A percentile compares a stretch with the other conserved stretches of the same genome.
Conservation (phyloP, 345 rosid species). For the Dovyalis caffra region DNA sequence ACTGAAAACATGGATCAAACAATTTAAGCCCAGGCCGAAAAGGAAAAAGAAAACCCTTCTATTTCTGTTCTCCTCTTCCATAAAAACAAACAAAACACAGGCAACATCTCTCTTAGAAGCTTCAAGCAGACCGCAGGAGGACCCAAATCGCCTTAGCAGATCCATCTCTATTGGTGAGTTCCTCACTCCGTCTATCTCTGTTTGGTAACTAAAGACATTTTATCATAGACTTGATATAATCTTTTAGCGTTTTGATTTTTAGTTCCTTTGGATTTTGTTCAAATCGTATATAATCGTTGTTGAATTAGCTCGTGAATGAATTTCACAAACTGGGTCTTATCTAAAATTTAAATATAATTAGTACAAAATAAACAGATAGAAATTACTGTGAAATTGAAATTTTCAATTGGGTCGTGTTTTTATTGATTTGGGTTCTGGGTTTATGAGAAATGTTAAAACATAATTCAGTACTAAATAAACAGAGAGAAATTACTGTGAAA, state of each 20-base stretch:
- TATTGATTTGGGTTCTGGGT: background rate
- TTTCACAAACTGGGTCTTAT: background rate
- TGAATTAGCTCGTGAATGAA: background rate
- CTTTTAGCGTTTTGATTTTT: background rate
- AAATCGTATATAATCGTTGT: background rate
- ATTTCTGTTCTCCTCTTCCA: too few species aligned
- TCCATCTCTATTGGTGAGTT: background rate
- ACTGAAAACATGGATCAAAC: background rate
- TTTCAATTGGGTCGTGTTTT: background rate
- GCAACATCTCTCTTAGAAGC: background rate
- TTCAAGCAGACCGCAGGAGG: background rate
- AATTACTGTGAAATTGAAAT: background rate
- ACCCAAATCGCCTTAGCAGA: background rate
- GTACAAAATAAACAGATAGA: background rate
- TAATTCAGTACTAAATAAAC: background rate
- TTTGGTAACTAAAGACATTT: background rate
- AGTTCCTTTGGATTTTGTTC: background rate
- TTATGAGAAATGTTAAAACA: background rate
- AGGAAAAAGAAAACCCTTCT: background rate
- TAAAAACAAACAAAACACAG: background rate
- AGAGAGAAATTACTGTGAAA: background rate
- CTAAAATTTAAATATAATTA: background rate
- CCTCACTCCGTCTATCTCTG: background rate
- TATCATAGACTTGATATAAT: background rate
- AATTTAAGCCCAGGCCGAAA: background rate